These are phyloP conservation scores for Yamadazyma sp. DNA, from an alignment of 1,139 yeast species.

Conservation along the genomic window DNA sequence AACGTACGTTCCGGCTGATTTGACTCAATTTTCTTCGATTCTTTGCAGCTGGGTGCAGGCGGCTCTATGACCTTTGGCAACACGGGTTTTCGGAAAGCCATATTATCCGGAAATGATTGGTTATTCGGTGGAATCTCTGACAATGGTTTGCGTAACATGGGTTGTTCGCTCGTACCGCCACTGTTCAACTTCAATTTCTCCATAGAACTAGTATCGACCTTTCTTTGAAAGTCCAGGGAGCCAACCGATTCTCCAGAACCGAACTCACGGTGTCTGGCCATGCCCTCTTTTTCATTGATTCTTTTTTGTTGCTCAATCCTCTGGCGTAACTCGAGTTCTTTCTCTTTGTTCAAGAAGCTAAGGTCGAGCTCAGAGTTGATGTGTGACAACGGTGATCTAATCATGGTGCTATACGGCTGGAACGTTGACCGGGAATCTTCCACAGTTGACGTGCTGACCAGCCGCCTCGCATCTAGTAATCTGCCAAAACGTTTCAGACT, in stretches of 20 bases:
- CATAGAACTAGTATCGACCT: background rate
- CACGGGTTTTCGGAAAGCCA: slow-evolving; percentile 26
- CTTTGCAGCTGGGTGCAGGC: too few relatives aligned
- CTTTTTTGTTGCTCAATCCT: slow-evolving; percentile 29
- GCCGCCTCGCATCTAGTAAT: slow-evolving; percentile 15
- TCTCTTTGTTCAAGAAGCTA: slow-evolving; percentile 17
- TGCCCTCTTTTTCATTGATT: slow-evolving; percentile 15
- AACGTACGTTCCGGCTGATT: slow-evolving; percentile 1
- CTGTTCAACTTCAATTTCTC: background rate
- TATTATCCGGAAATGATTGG: too few relatives aligned
- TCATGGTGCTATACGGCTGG: background rate
- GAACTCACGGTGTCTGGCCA: background rate
- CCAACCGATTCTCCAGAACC: too few relatives aligned
- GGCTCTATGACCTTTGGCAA: slow-evolving; percentile 15
- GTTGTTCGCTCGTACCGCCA: background rate
- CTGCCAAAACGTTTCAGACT: slow-evolving; percentile 37
- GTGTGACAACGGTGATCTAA: background rate
- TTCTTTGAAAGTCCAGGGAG: background rate
- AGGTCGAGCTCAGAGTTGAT: slow-evolving; percentile 8
- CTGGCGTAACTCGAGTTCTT: slow-evolving; percentile 26
- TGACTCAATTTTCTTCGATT: too few relatives aligned
- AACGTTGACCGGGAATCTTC: background rate
- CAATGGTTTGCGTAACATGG: slow-evolving; percentile 7
- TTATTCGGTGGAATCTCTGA: slow-evolving; percentile 18
- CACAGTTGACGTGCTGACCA: slow-evolving; percentile 28